A percentile compares a stretch with the other conserved stretches of the same genome.
Evolutionary conservation across 2,329 filamentous ascomycete species (phyloP).

Genomic region (Botrytis paeoniae): DNA sequence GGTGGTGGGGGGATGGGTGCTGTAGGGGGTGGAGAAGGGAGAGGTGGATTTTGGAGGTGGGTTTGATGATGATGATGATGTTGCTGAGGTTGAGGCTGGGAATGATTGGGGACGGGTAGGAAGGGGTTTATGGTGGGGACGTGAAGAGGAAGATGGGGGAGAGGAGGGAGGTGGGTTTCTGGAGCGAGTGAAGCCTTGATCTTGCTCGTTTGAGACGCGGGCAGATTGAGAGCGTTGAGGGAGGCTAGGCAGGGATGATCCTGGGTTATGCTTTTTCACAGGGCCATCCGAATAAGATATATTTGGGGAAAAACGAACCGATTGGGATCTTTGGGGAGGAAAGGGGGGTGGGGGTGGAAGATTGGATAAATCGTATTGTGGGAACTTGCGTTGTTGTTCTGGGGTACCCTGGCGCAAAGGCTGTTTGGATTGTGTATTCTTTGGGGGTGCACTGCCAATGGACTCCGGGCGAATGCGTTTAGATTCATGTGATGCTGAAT

Average conservation of each 20-base stretch:
- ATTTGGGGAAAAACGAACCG: constrained; percentile 15
- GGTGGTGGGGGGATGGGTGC: neutral
- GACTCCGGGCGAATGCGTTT: constrained; percentile 12
- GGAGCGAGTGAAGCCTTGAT: neutral
- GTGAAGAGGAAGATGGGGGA: neutral
- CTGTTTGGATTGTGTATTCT: neutral
- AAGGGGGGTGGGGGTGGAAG: constrained; percentile 6
- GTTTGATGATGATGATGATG: neutral
- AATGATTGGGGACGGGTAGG: neutral
- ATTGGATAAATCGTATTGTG: neutral
- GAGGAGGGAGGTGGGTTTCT: constrained; percentile 1
- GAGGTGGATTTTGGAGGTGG: neutral
- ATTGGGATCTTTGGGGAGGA: constrained; percentile 8
- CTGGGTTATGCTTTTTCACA: neutral
- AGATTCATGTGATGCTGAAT: constrained; percentile 4
- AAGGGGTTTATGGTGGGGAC: neutral
- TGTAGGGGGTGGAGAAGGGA: neutral
- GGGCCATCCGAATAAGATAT: constrained; percentile 5
- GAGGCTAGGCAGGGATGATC: neutral
- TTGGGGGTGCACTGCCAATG: neutral
- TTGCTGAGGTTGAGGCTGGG: neutral
- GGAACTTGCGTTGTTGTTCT: constrained; percentile 8
- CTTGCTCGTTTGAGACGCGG: neutral
- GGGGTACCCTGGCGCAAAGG: neutral
- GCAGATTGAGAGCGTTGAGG: constrained; percentile 10